Conservation (phyloP, 768 basidiomycete genomes). For the Chalciporus piperatus region DNA sequence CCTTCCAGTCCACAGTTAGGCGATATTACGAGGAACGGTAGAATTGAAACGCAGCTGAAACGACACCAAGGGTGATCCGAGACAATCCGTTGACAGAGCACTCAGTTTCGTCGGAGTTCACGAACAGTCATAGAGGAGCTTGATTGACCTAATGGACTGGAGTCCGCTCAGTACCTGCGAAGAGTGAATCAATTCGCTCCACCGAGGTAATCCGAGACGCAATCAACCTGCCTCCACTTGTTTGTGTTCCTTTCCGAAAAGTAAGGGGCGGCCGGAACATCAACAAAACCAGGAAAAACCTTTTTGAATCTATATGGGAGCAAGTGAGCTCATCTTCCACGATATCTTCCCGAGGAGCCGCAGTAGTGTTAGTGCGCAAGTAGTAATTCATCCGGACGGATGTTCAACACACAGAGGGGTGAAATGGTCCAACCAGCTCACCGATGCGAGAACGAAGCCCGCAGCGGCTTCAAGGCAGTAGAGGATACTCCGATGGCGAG, state of each 20-base stretch:
- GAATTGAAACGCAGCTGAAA: slow-evolving; percentile 8
- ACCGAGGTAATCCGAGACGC: slow-evolving; percentile 8
- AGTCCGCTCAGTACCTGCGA: slow-evolving; percentile 5
- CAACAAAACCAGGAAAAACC: background rate
- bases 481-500: no score
- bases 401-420: background rate
- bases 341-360: background rate
- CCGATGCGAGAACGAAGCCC: background rate
- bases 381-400: background rate
- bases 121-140: background rate
- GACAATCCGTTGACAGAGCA: slow-evolving; percentile 2
- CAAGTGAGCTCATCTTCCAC: background rate
- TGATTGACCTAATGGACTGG: background rate
- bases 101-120: background rate
- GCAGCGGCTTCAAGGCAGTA: background rate
- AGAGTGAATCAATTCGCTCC: slow-evolving; percentile 7
- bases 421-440: background rate
- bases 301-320: background rate
- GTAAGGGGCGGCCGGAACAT: slow-evolving; percentile 17
- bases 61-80: slow-evolving; percentile 16
- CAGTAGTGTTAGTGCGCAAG: background rate
- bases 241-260: background rate
- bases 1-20: slow-evolving; percentile 18
- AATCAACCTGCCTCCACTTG: slow-evolving; percentile 4
- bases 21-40: slow-evolving; percentile 25